Evolutionary conservation across 1,284 basidiomycete species (phyloP).

Genomic region (Coniferiporia sulphurascens): DNA sequence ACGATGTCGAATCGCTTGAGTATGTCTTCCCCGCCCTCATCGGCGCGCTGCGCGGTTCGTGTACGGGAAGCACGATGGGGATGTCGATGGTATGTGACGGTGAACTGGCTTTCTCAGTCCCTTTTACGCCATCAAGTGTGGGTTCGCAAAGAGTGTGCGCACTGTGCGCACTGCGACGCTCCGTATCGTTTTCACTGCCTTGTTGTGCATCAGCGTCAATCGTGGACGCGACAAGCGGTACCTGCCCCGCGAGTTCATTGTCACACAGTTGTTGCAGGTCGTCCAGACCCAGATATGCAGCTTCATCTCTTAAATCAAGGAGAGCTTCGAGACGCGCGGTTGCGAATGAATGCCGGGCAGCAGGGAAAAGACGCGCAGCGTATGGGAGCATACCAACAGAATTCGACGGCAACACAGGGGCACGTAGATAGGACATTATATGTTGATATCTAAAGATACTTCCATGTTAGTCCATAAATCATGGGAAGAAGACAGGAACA

Average conservation of each 20-base stretch:
- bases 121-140: conserved; percentile 10
- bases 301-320: conserved; percentile 71
- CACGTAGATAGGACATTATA: conserved; percentile 65
- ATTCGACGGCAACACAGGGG: conserved; percentile 40
- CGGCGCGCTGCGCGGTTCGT: neutral
- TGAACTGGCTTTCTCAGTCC: neutral
- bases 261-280: conserved; percentile 57
- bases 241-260: conserved; percentile 51
- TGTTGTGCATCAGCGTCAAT: conserved; percentile 24
- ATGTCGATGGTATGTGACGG: conserved; percentile 4
- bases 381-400: conserved; percentile 54
- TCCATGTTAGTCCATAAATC: conserved; percentile 15
- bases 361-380: conserved; percentile 46
- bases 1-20: neutral
- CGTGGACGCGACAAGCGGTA: conserved; percentile 25
- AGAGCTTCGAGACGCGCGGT: conserved; percentile 54
- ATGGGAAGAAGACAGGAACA: conserved; percentile 20
- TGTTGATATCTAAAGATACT: conserved; percentile 51
- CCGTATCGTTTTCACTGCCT: conserved; percentile 18
- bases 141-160: conserved; percentile 30
- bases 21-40: conserved; percentile 1
- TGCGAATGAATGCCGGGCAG: conserved; percentile 24
- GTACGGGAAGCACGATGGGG: conserved; percentile 7
- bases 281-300: conserved; percentile 60
- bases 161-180: conserved; percentile 28